phyloP scores from a whole-genome alignment of 805 yeast species.

The Hanseniaspora vineae region DNA sequence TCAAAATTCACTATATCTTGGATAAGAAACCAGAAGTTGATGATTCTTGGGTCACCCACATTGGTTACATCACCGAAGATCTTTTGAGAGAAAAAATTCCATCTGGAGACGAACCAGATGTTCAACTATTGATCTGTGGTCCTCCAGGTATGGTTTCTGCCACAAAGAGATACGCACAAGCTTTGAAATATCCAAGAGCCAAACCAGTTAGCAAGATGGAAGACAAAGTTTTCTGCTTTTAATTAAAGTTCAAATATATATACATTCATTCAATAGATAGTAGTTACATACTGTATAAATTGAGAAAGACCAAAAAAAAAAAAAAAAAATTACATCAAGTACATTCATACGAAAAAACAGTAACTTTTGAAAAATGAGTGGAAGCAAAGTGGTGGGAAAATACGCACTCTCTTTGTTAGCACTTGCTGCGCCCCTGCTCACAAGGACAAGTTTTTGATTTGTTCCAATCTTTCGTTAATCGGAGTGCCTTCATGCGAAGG shows the following conservation, averaged over 20 bases:
- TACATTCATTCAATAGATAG: not conserved
- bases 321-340: not conserved
- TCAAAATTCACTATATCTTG: conserved; percentile 60
- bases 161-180: conserved; percentile 46
- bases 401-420: no score
- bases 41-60: conserved; percentile 60
- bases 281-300: not conserved
- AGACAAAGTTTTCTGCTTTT: conserved; percentile 83
- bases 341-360: not conserved
- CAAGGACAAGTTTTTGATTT: conserved; percentile 26
- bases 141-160: conserved; percentile 89
- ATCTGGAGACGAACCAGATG: conserved; percentile 21
- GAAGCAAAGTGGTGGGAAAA: no score
- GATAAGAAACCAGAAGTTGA: conserved; percentile 47
- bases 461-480: conserved; percentile 33
- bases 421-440: no score
- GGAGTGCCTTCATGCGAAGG: conserved; percentile 20
- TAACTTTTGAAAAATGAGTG: no score
- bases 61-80: conserved; percentile 72
- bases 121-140: conserved; percentile 74
- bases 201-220: conserved; percentile 81
- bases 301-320: not conserved
- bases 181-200: conserved; percentile 69
- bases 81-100: conserved; percentile 45
- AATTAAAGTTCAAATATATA: conserved; percentile 10